Conservation (phyloP, 129 eudicot species). For the Tagetes erecta region DNA sequence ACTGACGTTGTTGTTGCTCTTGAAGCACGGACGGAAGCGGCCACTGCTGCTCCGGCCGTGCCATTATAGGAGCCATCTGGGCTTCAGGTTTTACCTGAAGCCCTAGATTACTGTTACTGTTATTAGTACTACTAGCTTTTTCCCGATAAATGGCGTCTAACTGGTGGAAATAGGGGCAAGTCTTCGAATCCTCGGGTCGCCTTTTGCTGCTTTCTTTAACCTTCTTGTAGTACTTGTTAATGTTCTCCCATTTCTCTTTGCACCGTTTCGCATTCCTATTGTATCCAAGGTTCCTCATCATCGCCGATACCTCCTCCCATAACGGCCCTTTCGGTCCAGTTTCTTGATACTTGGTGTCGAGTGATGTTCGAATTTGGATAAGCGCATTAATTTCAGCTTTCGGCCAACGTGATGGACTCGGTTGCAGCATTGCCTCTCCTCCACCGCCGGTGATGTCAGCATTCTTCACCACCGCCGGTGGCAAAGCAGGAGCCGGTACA, state of each 20-base stretch:
- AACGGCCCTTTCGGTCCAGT: conserved; percentile 90
- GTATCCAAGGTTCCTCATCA: conserved; percentile 74
- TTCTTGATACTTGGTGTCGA: conserved; percentile 81
- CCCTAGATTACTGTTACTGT: conserved; percentile 1
- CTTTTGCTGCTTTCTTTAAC: conserved; percentile 94
- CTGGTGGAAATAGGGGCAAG: conserved; percentile 92
- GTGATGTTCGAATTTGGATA: conserved; percentile 61
- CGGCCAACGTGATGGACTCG: conserved; percentile 90
- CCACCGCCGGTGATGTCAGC: conserved; percentile 42
- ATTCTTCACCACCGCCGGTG: conserved; percentile 20
- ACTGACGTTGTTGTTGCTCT: conserved; percentile 30
- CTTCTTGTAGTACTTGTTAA: conserved; percentile 91
- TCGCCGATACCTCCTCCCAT: conserved; percentile 86
- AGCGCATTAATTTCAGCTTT: conserved; percentile 78
- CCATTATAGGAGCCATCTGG: conserved; percentile 64
- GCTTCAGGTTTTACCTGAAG: conserved; percentile 38
- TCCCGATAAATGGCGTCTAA: conserved; percentile 84
- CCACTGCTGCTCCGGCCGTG: conserved; percentile 84
- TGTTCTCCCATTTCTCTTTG: conserved; percentile 97
- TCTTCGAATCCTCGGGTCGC: conserved; percentile 88
- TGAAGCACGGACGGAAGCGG: conserved; percentile 38
- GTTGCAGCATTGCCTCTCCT: conserved; percentile 35
- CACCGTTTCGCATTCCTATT: conserved; percentile 78
- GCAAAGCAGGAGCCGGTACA: conserved; percentile 23
- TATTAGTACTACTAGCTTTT: conserved; percentile 29